Evolutionary conservation across 2,329 filamentous ascomycete genomes (phyloP).

Genomic region (Calonectria honghensis): DNA sequence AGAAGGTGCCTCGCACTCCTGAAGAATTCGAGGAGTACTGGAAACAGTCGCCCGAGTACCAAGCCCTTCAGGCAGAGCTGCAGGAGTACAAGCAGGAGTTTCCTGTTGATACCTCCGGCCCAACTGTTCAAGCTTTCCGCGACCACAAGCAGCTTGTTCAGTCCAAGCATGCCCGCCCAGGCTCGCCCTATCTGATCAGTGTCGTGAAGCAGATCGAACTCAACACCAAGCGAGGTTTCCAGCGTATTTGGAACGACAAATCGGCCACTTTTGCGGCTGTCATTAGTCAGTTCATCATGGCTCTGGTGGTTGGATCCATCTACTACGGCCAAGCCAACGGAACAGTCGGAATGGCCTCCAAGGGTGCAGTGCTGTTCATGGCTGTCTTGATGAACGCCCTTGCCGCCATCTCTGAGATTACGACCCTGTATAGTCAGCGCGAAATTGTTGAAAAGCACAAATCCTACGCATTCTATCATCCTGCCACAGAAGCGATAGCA

Average conservation of each 20-base stretch:
- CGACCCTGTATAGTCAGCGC: constrained; percentile 65
- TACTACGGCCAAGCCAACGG: constrained; percentile 72
- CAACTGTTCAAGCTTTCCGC: constrained; percentile 61
- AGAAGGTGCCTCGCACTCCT: constrained; percentile 78
- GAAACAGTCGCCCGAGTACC: constrained; percentile 67
- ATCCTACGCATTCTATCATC: constrained; percentile 71
- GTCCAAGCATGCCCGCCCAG: constrained; percentile 70
- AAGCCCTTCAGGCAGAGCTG: constrained; percentile 68
- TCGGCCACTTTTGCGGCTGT: constrained; percentile 67
- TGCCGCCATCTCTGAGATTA: constrained; percentile 74
- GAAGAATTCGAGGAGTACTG: constrained; percentile 78
- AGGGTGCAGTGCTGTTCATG: constrained; percentile 76
- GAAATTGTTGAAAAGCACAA: constrained; percentile 70
- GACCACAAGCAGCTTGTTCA: constrained; percentile 65
- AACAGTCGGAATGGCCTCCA: constrained; percentile 71
- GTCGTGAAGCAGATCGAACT: constrained; percentile 72
- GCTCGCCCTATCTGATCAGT: constrained; percentile 75
- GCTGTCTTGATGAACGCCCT: constrained; percentile 77
- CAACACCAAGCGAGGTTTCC: constrained; percentile 70
- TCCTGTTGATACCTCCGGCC: constrained; percentile 60
- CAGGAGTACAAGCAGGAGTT: constrained; percentile 68
- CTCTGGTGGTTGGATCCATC: constrained; percentile 77
- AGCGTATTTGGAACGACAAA: constrained; percentile 72
- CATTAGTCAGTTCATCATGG: constrained; percentile 71
- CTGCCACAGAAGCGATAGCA: constrained; percentile 51